A percentile compares a stretch with the other conserved stretches of the same genome.
phyloP scores from a whole-genome alignment of 441 rosid species.

The Pelargonium fulgidum region DNA sequence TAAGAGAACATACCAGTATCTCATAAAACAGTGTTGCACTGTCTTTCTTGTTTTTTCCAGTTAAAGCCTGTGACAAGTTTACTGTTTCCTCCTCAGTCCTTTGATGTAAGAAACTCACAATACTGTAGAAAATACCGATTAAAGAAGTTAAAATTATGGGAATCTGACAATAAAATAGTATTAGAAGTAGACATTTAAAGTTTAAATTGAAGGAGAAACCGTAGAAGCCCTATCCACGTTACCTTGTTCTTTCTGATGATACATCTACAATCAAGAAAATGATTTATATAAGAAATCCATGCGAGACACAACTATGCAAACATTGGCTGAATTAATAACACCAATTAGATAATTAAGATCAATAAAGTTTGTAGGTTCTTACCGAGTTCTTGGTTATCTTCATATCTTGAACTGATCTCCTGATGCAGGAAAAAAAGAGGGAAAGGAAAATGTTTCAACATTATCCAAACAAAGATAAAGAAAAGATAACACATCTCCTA shows the following conservation, averaged over 20 bases:
- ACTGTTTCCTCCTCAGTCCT: conserved; percentile 44
- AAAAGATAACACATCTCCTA: background rate
- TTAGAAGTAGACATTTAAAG: background rate
- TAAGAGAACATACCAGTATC: conserved; percentile 49
- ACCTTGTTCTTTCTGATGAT: conserved; percentile 68
- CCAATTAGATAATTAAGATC: conserved; percentile 2
- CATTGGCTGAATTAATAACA: background rate
- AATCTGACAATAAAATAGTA: background rate
- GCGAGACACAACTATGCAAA: conserved; percentile 4
- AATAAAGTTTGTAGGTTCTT: conserved; percentile 20
- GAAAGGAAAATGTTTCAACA: background rate
- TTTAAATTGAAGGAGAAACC: conserved; percentile 1
- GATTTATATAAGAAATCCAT: conserved; percentile 13
- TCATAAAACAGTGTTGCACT: conserved; percentile 77
- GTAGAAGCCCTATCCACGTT: conserved; percentile 15
- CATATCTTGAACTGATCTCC: conserved; percentile 37
- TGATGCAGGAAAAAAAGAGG: conserved; percentile 22
- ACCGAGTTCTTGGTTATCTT: conserved; percentile 38
- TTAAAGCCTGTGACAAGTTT: conserved; percentile 40
- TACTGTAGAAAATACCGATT: conserved; percentile 33
- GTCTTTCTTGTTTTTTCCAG: conserved; percentile 52
- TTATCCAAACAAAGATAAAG: conserved; percentile 1
- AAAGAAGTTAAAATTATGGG: conserved; percentile 11
- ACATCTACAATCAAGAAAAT: conserved; percentile 41
- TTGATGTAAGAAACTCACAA: conserved; percentile 35